Conservation (phyloP, 1,139 yeast species). For the Kurtzmaniella quercitrusa region DNA sequence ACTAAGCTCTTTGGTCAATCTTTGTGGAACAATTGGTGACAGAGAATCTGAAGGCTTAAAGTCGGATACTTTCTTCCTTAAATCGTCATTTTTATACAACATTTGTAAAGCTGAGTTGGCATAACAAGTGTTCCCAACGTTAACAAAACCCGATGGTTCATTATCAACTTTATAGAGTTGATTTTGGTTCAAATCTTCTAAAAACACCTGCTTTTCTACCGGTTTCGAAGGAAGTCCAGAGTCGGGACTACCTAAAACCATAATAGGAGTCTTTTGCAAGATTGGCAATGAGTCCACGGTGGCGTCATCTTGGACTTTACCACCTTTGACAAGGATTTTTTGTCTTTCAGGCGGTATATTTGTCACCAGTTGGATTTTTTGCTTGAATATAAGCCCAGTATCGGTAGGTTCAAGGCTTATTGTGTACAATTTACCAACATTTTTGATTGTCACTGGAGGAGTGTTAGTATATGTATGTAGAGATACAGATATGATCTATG, state of each 20-base stretch:
- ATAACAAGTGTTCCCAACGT: constrained; percentile 94
- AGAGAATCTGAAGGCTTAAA: constrained; percentile 11
- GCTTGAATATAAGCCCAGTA: constrained; percentile 67
- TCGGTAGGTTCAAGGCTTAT: constrained; percentile 54
- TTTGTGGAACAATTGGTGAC: constrained; percentile 11
- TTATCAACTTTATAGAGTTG: constrained; percentile 34
- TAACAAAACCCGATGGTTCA: constrained; percentile 79
- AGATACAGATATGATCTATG: background rate
- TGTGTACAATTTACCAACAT: constrained; percentile 80
- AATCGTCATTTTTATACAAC: constrained; percentile 62
- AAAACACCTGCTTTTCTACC: constrained; percentile 49
- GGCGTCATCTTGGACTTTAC: constrained; percentile 73
- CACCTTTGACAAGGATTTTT: constrained; percentile 85
- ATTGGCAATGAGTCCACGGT: constrained; percentile 33
- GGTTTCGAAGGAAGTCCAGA: constrained; percentile 60
- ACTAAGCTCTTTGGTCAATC: constrained; percentile 27
- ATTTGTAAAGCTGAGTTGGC: constrained; percentile 87
- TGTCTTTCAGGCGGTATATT: constrained; percentile 85
- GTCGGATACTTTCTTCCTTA: constrained; percentile 31
- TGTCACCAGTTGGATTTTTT: constrained; percentile 67
- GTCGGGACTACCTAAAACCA: constrained; percentile 93
- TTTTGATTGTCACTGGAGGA: constrained; percentile 55
- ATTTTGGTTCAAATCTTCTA: constrained; percentile 62
- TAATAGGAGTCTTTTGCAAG: constrained; percentile 65
- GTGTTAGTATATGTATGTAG: constrained; percentile 12